These are phyloP conservation scores for Xylaria sp. DNA, from an alignment of 2,329 filamentous ascomycete species.

Conservation along the genomic window DNA sequence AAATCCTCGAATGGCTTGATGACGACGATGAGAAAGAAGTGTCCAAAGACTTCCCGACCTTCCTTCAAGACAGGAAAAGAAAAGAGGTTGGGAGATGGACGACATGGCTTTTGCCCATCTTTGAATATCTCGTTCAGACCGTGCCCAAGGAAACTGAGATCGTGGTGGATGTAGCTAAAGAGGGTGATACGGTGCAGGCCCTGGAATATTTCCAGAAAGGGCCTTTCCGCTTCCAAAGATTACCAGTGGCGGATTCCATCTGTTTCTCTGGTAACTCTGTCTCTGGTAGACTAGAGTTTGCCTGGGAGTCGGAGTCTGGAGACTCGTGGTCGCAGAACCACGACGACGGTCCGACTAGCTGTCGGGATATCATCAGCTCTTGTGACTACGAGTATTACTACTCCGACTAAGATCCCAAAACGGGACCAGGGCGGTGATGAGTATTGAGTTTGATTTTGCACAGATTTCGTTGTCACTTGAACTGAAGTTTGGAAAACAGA, in stretches of 20 bases:
- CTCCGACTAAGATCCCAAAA: not conserved
- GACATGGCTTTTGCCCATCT: constrained; percentile 17
- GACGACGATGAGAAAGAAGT: constrained; percentile 3
- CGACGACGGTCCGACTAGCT: constrained; percentile 4
- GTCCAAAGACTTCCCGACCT: not conserved
- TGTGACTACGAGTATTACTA: constrained; percentile 13
- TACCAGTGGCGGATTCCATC: constrained; percentile 6
- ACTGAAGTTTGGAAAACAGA: no score
- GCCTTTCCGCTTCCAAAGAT: constrained; percentile 11
- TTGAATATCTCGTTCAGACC: constrained; percentile 14
- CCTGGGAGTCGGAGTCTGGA: constrained; percentile 11
- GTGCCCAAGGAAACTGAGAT: constrained; percentile 16
- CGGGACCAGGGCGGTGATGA: not conserved
- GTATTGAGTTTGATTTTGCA: no score
- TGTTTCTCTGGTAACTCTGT: no score
- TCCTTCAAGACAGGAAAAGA: constrained; percentile 8
- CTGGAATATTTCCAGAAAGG: constrained; percentile 15
- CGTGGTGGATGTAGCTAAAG: constrained; percentile 11
- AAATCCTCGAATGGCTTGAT: constrained; percentile 1
- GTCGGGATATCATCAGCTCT: constrained; percentile 10
- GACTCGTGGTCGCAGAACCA: not conserved
- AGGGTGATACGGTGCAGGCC: constrained; percentile 15
- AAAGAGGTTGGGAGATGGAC: constrained; percentile 7
- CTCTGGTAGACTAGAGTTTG: constrained; percentile 6
- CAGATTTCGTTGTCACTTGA: no score